A percentile compares a stretch with the other conserved stretches of the same genome.
phyloP scores from a whole-genome alignment of 1,139 yeast species.

The Kodamaea ohmeri region DNA sequence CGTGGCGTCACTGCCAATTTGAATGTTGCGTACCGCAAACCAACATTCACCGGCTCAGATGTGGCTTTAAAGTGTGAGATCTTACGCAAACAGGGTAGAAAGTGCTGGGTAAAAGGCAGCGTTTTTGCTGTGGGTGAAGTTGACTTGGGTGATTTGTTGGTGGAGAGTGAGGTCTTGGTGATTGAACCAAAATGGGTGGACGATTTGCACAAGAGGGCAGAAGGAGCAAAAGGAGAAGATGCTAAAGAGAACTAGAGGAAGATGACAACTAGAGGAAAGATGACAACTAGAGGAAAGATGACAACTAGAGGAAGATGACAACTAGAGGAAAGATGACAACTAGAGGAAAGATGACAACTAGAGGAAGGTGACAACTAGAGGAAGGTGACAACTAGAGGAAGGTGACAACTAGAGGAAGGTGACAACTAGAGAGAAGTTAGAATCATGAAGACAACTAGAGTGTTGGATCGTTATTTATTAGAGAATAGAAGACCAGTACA shows the following conservation, averaged over 20 bases:
- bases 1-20: constrained; percentile 48
- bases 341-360: no score
- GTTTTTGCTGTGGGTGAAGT: constrained; percentile 26
- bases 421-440: no score
- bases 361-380: no score
- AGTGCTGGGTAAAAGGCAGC: constrained; percentile 43
- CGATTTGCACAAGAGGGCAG: constrained; percentile 21
- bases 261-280: neutral
- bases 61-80: constrained; percentile 37
- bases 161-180: constrained; percentile 43
- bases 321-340: no score
- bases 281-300: neutral
- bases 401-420: no score
- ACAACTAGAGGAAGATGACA: no score
- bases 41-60: constrained; percentile 34
- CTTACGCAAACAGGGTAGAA: constrained; percentile 37
- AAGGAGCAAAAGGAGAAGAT: constrained; percentile 1
- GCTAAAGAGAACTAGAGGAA: neutral
- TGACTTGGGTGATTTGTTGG: constrained; percentile 23
- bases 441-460: no score
- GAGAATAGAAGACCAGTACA: neutral
- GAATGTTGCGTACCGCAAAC: constrained; percentile 41
- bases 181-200: constrained; percentile 50
- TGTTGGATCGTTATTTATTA: constrained; percentile 1
- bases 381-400: no score